Percentiles rank a stretch among this genome's conserved stretches.
Conservation (phyloP, 2,329 filamentous ascomycete species). For the Keithomyces neogunnii region DNA sequence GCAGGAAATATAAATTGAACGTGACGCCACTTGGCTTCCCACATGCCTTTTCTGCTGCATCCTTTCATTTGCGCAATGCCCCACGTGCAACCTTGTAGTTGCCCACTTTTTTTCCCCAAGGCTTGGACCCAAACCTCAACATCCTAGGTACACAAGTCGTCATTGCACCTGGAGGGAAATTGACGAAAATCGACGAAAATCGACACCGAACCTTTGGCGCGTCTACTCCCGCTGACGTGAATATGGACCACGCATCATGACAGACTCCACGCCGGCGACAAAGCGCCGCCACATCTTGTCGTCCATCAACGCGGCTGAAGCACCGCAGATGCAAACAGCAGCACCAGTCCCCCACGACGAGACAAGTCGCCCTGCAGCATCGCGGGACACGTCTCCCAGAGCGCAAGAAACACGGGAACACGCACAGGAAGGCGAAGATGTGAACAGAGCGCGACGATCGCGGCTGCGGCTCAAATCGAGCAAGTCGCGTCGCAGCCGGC, state of each 20-base stretch:
- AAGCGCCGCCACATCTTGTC: slow-evolving; percentile 40
- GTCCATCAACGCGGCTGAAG: slow-evolving; percentile 33
- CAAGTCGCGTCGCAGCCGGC: slow-evolving; percentile 3
- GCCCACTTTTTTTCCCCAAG: no score
- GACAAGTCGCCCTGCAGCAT: background rate
- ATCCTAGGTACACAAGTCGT: no score
- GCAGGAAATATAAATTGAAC: no score
- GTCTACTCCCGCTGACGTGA: background rate
- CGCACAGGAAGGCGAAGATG: slow-evolving; percentile 1
- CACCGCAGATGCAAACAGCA: background rate
- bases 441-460: background rate
- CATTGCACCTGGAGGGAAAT: no score
- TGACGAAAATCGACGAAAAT: no score
- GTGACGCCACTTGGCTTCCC: no score
- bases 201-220: background rate
- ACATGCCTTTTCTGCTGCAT: background rate
- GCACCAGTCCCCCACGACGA: slow-evolving; percentile 14
- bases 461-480: slow-evolving; percentile 6
- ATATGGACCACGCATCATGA: slow-evolving; percentile 23
- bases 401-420: slow-evolving; percentile 6
- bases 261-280: slow-evolving; percentile 23
- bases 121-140: no score
- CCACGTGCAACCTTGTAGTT: background rate
- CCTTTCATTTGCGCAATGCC: background rate
- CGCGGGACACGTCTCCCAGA: background rate